Base-by-base conservation (phyloP, 768 basidiomycete genomes). In the Naganishia kalamii region DNA sequence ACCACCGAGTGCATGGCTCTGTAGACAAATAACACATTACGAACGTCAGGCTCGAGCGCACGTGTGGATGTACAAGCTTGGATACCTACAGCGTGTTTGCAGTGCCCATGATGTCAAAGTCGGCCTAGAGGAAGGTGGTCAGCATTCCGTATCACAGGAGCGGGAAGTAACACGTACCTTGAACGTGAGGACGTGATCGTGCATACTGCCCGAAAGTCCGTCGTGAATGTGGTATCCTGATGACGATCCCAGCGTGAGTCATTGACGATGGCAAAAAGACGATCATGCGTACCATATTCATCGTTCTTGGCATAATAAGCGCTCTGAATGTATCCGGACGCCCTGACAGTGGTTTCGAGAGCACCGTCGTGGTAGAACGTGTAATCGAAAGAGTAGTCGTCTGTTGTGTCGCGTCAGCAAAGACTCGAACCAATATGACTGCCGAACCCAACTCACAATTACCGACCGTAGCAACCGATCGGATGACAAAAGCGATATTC, bases 401-500 rank as follows among this genome's bases (percentile, higher is more conserved):
- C 32, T 51, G 6, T 11, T n/a, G 7, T 52, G 37, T 65, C 29
- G 19, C 40, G 19, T 37, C 27, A 13, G 47, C 51, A 41, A 33
- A 25, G 15, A 12, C 13, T 43, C 41, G n/a, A 33, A 15, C 27
- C 50, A 27, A 29, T 51, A 11, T 10, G 12, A 15, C 25, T 51
- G 6, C 13, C 50, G 6, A 13, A 23, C 6, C 4, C 5, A 85
- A 86, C 70, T 84, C 83, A 65, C 32, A 52, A 43, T 64, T 64
- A 12, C 63, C 49, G 4, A 64, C 63, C 41, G 63, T 52, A 3
- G 63, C 41, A 21, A 54, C 63, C 27, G 44, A 61, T 46, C 71
- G 52, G 2, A 72, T 68, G 23, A 64, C 66, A 41, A 71, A 60
- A 15, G 65, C 71, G 65, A 70, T 68, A 43, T 72, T 68, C 50